phyloP scores from a whole-genome alignment of 176 grass and related monocot genomes.

The Rhynchospora pubera region DNA sequence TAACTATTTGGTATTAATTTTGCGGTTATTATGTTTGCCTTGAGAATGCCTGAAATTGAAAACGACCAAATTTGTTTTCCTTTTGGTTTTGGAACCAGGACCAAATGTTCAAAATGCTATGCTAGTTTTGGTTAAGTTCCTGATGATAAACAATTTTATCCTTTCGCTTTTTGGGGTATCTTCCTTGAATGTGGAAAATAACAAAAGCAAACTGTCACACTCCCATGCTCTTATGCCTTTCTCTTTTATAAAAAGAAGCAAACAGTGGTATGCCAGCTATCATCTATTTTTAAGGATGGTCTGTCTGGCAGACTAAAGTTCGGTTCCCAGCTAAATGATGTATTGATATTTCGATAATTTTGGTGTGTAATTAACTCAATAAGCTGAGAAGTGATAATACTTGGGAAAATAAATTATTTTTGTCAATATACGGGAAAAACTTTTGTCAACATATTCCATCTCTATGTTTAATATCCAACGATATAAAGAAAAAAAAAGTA shows the following conservation, averaged over 20 bases:
- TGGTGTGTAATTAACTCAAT: neutral
- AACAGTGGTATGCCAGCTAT: conserved; percentile 8
- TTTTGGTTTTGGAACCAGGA: no score
- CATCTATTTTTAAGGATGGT: neutral
- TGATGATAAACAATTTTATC: neutral
- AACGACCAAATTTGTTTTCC: neutral
- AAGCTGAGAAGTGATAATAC: neutral
- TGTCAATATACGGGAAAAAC: neutral
- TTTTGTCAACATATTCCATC: neutral
- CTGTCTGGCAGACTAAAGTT: neutral
- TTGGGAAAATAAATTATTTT: neutral
- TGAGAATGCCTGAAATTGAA: neutral
- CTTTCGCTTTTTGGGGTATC: neutral
- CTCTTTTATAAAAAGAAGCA: conserved; percentile 4
- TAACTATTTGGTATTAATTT: neutral
- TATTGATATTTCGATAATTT: neutral
- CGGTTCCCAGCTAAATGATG: neutral
- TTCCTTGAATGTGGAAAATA: neutral
- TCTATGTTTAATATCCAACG: no score
- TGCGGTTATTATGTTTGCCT: neutral
- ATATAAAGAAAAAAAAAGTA: no score
- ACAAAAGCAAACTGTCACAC: neutral
- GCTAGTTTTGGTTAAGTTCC: neutral
- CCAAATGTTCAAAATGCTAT: neutral
- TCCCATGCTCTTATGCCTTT: conserved; percentile 5